Conservation (phyloP, 2,329 filamentous ascomycete genomes). For the Aspergillus novofumigatus region DNA sequence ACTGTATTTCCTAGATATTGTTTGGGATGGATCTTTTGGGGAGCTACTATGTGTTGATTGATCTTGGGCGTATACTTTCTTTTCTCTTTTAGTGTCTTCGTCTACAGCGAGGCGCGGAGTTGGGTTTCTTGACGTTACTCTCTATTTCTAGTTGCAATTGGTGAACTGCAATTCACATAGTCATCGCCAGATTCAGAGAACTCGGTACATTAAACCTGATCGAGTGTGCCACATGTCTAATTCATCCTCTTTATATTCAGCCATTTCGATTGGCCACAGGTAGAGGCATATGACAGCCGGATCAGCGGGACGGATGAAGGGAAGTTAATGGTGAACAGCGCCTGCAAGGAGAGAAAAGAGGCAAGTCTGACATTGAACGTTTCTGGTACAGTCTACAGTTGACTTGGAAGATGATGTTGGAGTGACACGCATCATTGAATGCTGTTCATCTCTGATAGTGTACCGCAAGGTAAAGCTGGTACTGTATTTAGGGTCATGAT, state of each 20-base stretch:
- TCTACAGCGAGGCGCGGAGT: conserved; percentile 19
- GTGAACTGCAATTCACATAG: neutral
- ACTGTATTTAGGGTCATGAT: neutral
- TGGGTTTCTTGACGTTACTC: conserved; percentile 2
- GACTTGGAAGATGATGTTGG: neutral
- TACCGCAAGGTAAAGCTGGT: neutral
- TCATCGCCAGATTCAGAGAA: neutral
- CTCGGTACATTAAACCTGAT: neutral
- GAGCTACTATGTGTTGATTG: neutral
- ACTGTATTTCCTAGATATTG: neutral
- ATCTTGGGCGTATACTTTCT: conserved; percentile 2
- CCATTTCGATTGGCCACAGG: neutral
- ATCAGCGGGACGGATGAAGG: conserved; percentile 20
- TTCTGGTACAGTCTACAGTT: neutral
- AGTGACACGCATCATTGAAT: neutral
- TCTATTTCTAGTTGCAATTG: conserved; percentile 1
- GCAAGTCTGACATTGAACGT: neutral
- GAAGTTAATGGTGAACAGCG: neutral
- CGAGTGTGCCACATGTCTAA: neutral
- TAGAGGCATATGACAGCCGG: conserved; percentile 9
- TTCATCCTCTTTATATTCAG: neutral
- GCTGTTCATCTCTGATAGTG: neutral
- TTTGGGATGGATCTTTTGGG: neutral
- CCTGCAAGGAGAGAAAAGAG: neutral
- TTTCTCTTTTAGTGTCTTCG: neutral